Evolutionary conservation across 176 grass and related monocot genomes (phyloP).

Genomic region (Triticum monococcum): DNA sequence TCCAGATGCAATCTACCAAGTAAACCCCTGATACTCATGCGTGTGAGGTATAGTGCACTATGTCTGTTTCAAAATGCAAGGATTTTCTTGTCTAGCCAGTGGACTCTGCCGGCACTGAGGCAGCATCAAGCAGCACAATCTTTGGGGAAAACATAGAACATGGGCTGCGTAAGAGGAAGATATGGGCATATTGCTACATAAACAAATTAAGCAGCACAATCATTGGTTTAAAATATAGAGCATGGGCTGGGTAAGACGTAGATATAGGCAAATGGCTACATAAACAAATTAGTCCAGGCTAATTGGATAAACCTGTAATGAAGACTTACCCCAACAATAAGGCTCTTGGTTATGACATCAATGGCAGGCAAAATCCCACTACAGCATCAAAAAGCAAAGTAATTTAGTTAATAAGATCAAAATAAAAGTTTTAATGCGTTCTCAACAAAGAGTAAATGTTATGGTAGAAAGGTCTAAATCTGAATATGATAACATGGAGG

Average conservation of each 20-base stretch:
- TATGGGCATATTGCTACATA: not conserved
- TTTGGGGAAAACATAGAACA: not conserved
- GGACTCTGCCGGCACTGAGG: not conserved
- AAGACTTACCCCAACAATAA: slow-evolving; percentile 83
- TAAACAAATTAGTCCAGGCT: not conserved
- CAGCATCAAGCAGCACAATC: not conserved
- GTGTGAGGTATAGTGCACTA: not conserved
- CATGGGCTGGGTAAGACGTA: not conserved
- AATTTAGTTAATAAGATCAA: slow-evolving; percentile 35
- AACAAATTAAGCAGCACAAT: not conserved
- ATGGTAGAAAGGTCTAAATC: not conserved
- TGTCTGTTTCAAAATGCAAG: slow-evolving; percentile 15
- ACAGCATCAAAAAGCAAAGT: slow-evolving; percentile 35
- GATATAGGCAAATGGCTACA: not conserved
- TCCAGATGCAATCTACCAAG: not conserved
- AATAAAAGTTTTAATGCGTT: not conserved
- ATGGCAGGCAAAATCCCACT: slow-evolving; percentile 97
- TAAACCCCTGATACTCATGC: not conserved
- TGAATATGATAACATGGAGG: not conserved
- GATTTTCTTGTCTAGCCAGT: not conserved
- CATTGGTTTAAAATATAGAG: not conserved
- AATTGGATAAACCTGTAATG: not conserved
- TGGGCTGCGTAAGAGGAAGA: not conserved
- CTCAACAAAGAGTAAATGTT: not conserved
- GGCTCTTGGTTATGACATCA: slow-evolving; percentile 67